A percentile compares a stretch with the other conserved stretches of the same genome.
Conservation (phyloP, 1,284 basidiomycete genomes). For the Pseudozyma pruni region DNA sequence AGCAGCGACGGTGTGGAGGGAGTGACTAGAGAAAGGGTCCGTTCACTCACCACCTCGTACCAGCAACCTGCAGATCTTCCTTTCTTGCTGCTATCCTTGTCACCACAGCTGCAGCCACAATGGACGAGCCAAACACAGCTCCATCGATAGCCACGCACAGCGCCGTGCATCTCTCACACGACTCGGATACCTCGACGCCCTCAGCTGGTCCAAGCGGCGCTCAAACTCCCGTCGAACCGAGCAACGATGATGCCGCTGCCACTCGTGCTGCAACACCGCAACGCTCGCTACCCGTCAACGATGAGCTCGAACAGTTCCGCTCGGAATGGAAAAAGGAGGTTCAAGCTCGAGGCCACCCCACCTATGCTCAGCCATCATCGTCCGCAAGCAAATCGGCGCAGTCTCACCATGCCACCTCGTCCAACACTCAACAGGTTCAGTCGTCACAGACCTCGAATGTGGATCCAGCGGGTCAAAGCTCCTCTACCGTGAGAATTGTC, state of each 20-base stretch:
- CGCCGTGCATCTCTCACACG: background rate
- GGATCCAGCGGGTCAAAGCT: background rate
- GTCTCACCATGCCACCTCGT: background rate
- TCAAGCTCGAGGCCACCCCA: slow-evolving; percentile 17
- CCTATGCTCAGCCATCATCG: slow-evolving; percentile 17
- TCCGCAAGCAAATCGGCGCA: background rate
- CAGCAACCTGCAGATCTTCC: no score
- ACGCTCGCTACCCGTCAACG: slow-evolving; percentile 15
- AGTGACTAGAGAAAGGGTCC: slow-evolving; percentile 12
- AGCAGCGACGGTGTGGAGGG: background rate
- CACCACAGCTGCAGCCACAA: slow-evolving; percentile 4
- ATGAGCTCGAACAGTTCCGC: slow-evolving; percentile 51
- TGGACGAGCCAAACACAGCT: slow-evolving; percentile 13
- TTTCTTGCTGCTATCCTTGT: background rate
- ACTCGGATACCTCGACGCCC: slow-evolving; percentile 26
- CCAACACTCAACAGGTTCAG: background rate
- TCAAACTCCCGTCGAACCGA: slow-evolving; percentile 24
- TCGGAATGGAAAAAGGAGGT: slow-evolving; percentile 55
- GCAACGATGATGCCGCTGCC: background rate
- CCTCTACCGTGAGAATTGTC: no score
- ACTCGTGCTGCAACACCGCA: background rate
- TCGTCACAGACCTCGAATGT: slow-evolving; percentile 1
- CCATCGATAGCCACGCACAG: slow-evolving; percentile 25
- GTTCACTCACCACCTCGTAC: slow-evolving; percentile 3
- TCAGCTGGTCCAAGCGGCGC: slow-evolving; percentile 17